Conservation (phyloP, 1,284 basidiomycete species). For the Anthracocystis walkeri region DNA sequence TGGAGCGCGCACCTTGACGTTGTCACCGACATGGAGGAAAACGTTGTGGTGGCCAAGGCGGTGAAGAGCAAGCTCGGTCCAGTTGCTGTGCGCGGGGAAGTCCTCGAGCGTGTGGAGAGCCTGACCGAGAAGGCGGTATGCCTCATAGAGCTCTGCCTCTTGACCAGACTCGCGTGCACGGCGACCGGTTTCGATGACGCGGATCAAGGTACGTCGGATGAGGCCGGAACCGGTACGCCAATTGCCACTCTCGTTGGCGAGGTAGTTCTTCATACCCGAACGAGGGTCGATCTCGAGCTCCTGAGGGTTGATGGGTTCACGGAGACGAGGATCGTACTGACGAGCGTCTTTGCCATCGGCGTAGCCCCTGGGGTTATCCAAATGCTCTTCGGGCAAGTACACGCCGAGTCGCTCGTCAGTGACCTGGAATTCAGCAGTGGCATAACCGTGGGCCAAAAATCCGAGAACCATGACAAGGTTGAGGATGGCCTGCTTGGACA, state of each 20-base stretch:
- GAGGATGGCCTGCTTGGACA: conserved; percentile 78
- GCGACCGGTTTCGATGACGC: conserved; percentile 76
- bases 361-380: conserved; percentile 72
- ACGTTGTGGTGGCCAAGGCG: conserved; percentile 81
- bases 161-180: conserved; percentile 74
- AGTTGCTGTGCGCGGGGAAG: conserved; percentile 82
- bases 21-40: conserved; percentile 89
- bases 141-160: conserved; percentile 79
- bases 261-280: conserved; percentile 96
- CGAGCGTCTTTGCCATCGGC: conserved; percentile 84
- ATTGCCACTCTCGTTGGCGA: conserved; percentile 79
- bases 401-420: conserved; percentile 86
- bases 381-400: conserved; percentile 89
- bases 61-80: conserved; percentile 74
- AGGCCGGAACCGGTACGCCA: conserved; percentile 92
- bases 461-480: conserved; percentile 80
- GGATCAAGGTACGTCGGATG: conserved; percentile 81
- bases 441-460: conserved; percentile 73
- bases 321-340: conserved; percentile 80
- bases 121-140: conserved; percentile 63
- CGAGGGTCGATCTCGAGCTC: conserved; percentile 87
- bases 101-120: conserved; percentile 83
- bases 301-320: conserved; percentile 80
- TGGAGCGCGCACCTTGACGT: conserved; percentile 79
- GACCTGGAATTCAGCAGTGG: conserved; percentile 82